Conservation (phyloP, 495 filamentous ascomycete species). For the Penicillium desertorum region DNA sequence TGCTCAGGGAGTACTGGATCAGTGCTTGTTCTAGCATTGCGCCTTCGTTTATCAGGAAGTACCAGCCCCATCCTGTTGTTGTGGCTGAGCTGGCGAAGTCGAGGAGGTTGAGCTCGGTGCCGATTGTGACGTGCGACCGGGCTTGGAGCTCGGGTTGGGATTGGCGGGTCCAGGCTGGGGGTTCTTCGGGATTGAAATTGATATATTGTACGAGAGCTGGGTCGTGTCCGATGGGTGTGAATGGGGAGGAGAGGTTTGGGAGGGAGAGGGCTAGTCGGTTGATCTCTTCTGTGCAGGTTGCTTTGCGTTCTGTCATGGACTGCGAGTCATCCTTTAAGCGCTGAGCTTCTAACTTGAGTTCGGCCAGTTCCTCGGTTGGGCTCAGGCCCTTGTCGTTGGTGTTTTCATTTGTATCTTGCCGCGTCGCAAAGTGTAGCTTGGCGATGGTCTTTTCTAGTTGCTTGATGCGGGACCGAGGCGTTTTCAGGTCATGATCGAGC, state of each 20-base stretch:
- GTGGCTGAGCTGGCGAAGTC: conserved; percentile 80
- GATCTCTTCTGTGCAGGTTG: conserved; percentile 62
- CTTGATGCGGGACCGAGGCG: conserved; percentile 41
- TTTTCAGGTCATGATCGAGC: conserved; percentile 41
- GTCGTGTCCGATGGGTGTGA: conserved; percentile 71
- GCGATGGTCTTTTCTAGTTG: conserved; percentile 44
- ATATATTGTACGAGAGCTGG: conserved; percentile 64
- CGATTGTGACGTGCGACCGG: conserved; percentile 80
- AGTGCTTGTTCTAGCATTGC: conserved; percentile 91
- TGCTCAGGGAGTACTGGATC: conserved; percentile 74
- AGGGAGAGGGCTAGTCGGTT: conserved; percentile 71
- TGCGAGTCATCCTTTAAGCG: conserved; percentile 64
- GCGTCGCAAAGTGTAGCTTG: conserved; percentile 30
- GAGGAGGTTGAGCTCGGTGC: conserved; percentile 71
- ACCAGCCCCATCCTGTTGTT: conserved; percentile 94
- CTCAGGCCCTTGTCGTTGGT: conserved; percentile 6
- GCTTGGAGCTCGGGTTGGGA: conserved; percentile 44
- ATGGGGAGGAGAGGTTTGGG: conserved; percentile 77
- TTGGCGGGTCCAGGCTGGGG: conserved; percentile 47
- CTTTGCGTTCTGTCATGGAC: conserved; percentile 59
- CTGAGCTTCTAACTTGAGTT: conserved; percentile 62
- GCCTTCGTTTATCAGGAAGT: conserved; percentile 85
- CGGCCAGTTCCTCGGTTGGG: conserved; percentile 22
- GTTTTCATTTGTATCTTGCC: conserved; percentile 19
- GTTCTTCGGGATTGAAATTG: conserved; percentile 66